Evolutionary conservation across 768 basidiomycete species (phyloP).

Genomic region (Tricholomella constricta): DNA sequence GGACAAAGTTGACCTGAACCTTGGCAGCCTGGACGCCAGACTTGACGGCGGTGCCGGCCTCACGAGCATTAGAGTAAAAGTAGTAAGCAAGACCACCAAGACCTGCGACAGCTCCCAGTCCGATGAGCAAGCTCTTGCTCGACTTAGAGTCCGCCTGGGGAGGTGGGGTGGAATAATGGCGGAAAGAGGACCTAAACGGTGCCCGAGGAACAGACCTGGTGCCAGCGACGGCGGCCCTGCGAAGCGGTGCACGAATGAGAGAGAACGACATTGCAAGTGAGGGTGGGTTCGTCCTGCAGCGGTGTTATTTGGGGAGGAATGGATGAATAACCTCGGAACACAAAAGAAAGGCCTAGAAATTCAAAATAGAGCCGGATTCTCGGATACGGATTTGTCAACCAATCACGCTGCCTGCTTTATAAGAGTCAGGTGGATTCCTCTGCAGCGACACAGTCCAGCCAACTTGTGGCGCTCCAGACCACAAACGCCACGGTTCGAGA

Average conservation of each 20-base stretch:
- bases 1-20: slow-evolving; percentile 68
- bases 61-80: slow-evolving; percentile 50
- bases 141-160: slow-evolving; percentile 49
- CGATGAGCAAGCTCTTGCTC: slow-evolving; percentile 59
- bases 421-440: slow-evolving; percentile 5
- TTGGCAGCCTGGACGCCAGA: slow-evolving; percentile 65
- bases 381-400: slow-evolving; percentile 20
- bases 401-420: slow-evolving; percentile 21
- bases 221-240: slow-evolving; percentile 42
- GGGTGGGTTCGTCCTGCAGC: background rate
- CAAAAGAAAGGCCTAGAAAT: slow-evolving; percentile 14
- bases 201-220: slow-evolving; percentile 28
- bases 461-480: background rate
- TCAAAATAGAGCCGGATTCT: slow-evolving; percentile 7
- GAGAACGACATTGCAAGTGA: slow-evolving; percentile 56
- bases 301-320: background rate
- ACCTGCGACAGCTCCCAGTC: slow-evolving; percentile 59
- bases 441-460: background rate
- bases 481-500: background rate
- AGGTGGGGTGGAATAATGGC: slow-evolving; percentile 60
- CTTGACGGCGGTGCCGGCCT: slow-evolving; percentile 57
- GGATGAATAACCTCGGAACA: slow-evolving; percentile 5
- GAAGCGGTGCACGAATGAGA: slow-evolving; percentile 51
- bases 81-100: slow-evolving; percentile 69
- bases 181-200: slow-evolving; percentile 46